A percentile compares a stretch with the other conserved stretches of the same genome.
phyloP scores from a whole-genome alignment of 2,329 filamentous ascomycete species.

The Nigrospora sphaerica region DNA sequence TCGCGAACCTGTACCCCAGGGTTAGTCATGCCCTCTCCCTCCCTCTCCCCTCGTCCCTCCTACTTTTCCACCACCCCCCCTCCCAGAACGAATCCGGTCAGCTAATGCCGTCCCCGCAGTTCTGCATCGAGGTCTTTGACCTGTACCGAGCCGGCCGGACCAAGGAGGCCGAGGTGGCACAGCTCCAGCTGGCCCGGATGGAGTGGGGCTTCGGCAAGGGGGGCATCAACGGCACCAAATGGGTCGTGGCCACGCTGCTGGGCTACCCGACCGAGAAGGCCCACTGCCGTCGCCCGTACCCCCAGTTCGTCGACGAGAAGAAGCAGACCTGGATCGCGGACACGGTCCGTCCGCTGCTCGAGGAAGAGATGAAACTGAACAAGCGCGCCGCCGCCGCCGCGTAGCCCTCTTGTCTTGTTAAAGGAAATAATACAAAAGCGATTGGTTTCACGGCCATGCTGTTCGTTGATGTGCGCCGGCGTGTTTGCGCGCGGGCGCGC shows the following conservation, averaged over 20 bases:
- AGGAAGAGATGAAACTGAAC: neutral
- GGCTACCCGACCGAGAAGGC: slow-evolving; percentile 44
- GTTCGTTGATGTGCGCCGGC: too few relatives aligned
- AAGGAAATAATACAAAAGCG: too few relatives aligned
- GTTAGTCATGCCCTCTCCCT: slow-evolving; percentile 6
- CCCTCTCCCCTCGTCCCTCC: too few relatives aligned
- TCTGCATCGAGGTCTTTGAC: slow-evolving; percentile 41
- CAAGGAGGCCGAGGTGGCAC: slow-evolving; percentile 39
- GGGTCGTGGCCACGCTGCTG: slow-evolving; percentile 45
- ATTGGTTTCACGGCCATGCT: too few relatives aligned
- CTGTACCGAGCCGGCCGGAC: slow-evolving; percentile 38
- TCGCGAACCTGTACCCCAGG: slow-evolving; percentile 16
- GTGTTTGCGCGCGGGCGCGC: too few relatives aligned
- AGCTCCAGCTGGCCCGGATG: slow-evolving; percentile 41
- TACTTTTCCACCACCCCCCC: too few relatives aligned
- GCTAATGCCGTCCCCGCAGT: slow-evolving; percentile 6
- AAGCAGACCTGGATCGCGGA: slow-evolving; percentile 35
- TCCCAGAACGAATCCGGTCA: neutral
- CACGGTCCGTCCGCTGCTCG: slow-evolving; percentile 3
- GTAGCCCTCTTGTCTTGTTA: too few relatives aligned
- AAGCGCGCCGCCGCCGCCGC: too few relatives aligned
- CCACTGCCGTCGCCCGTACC: slow-evolving; percentile 48
- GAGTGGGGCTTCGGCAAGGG: slow-evolving; percentile 52
- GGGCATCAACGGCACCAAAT: slow-evolving; percentile 55
- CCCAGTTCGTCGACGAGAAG: slow-evolving; percentile 35